Base-by-base conservation (phyloP, 2,329 filamentous ascomycete species). In the Fusarium neocosmosporiellum region DNA sequence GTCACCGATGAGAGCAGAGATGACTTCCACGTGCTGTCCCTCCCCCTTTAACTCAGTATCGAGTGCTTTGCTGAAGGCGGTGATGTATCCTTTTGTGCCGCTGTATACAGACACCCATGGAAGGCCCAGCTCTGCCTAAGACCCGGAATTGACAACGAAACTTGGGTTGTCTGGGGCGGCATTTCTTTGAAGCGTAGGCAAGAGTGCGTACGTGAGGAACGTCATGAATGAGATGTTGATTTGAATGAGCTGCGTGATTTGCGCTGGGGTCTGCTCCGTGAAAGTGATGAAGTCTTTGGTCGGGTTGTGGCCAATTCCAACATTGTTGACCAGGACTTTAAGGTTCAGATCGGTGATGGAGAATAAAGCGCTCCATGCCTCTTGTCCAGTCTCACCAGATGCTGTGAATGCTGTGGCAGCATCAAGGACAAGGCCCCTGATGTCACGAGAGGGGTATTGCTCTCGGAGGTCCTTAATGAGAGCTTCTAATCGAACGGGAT, bases 191-290 rank as follows among this genome's bases (percentile, higher is more conserved):
- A 62, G 59, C 20, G 33, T 53, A 1, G 59, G 59, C 22, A 62
- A 27, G 11, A 62, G 13, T n/a, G 43, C 59, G 14, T 54, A 43
- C 1, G 59, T 62, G 20, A 62, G 59, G 8, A 62, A 50, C 7
- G 59, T 54, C 59, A 62, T 54, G 43, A 62, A 62, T 2, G 33
- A 62, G 16, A 62, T 62, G 59, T 62, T 62, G 43, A 62, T 43
- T 31, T 62, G 43, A 18, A 62, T 50, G 41, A 62, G 59, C 31
- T 62, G 59, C 2, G 43, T 29, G 43, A 54, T 62, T 54, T 62
- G 43, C 43, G 20, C 24, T 5, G 43, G 59, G 7, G 59, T 63
- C 22, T 63, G 59, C 7, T 54, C 59, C 2, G 46, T 54, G 24
- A 63, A 63, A 29, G 46, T 34, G 46, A 63, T 31, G 18, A 63